Conservation (phyloP, 2,329 filamentous ascomycete species). For the Colletotrichum coccodes region DNA sequence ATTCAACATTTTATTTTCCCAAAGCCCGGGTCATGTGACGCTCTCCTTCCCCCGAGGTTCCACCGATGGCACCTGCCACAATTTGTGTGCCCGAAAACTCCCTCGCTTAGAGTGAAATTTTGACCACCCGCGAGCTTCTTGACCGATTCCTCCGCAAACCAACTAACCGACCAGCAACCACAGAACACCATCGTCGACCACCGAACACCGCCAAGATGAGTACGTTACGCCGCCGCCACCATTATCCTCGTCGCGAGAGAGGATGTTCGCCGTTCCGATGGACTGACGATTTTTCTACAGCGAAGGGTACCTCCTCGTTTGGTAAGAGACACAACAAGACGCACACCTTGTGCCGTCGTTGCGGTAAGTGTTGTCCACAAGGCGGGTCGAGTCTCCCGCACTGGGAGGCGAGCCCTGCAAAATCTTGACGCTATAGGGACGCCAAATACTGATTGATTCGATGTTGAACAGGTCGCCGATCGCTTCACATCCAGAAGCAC, state of each 20-base stretch:
- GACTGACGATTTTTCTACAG: slow-evolving; percentile 46
- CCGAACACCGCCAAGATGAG: slow-evolving; percentile 64
- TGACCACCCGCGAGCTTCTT: slow-evolving; percentile 13
- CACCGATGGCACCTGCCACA: not conserved
- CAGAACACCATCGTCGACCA: slow-evolving; percentile 34
- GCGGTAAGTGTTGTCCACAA: slow-evolving; percentile 75
- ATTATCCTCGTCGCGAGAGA: slow-evolving; percentile 13
- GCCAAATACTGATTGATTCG: not conserved
- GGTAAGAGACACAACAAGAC: slow-evolving; percentile 91
- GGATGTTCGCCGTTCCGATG: slow-evolving; percentile 37
- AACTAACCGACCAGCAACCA: slow-evolving; percentile 33
- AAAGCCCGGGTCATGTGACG: slow-evolving; percentile 25
- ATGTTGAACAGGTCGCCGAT: slow-evolving; percentile 79
- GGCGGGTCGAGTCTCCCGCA: not conserved
- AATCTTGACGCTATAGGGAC: slow-evolving; percentile 1
- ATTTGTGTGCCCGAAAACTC: slow-evolving; percentile 24
- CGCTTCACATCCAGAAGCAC: slow-evolving; percentile 99
- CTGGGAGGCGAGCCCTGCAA: slow-evolving; percentile 5
- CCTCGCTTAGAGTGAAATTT: slow-evolving; percentile 28
- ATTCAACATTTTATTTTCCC: not conserved
- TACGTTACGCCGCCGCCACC: slow-evolving; percentile 49
- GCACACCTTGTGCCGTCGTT: slow-evolving; percentile 98
- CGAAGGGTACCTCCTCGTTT: slow-evolving; percentile 68
- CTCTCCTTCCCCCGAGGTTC: not conserved
- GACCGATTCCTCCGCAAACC: slow-evolving; percentile 26